Conservation (phyloP, 2,329 filamentous ascomycete genomes). For the Xylariales sp. region DNA sequence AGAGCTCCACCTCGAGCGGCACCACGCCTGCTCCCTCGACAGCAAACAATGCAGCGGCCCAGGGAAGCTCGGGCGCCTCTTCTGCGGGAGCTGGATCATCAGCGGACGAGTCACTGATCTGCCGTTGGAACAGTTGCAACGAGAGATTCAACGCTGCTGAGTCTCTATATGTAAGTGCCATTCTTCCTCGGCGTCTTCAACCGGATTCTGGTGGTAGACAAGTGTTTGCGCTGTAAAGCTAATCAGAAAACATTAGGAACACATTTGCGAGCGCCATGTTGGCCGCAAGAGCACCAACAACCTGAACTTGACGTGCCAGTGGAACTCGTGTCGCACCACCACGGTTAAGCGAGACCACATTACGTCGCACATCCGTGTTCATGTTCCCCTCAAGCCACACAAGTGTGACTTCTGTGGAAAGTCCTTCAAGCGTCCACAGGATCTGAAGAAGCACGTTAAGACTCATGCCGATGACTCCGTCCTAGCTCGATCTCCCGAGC, state of each 20-base stretch:
- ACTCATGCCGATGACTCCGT: slow-evolving; percentile 96
- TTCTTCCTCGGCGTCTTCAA: no score
- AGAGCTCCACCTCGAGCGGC: slow-evolving; percentile 3
- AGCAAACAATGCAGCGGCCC: slow-evolving; percentile 31
- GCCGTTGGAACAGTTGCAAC: slow-evolving; percentile 56
- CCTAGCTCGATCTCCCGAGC: slow-evolving; percentile 49
- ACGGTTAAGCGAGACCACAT: slow-evolving; percentile 99
- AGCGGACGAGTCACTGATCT: slow-evolving; percentile 52
- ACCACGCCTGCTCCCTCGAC: slow-evolving; percentile 4
- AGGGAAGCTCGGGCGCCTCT: slow-evolving; percentile 24
- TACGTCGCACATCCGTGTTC: slow-evolving; percentile 96
- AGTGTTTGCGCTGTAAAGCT: no score
- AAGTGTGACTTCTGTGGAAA: slow-evolving; percentile 99
- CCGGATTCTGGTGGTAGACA: no score
- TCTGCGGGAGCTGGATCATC: slow-evolving; percentile 21
- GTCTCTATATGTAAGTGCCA: slow-evolving; percentile 57
- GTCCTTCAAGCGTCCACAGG: slow-evolving; percentile 97
- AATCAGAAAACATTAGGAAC: no score
- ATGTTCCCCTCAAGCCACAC: slow-evolving; percentile 98
- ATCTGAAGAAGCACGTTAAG: slow-evolving; percentile 99
- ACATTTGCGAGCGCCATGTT: slow-evolving; percentile 97
- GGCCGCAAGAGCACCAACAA: slow-evolving; percentile 99
- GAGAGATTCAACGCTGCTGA: slow-evolving; percentile 56
- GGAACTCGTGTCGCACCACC: slow-evolving; percentile 92
- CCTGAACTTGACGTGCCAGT: slow-evolving; percentile 93